A percentile compares a stretch with the other conserved stretches of the same genome.
Conservation (phyloP, 192 early-diverging fungal species). For the Podila epigama region DNA sequence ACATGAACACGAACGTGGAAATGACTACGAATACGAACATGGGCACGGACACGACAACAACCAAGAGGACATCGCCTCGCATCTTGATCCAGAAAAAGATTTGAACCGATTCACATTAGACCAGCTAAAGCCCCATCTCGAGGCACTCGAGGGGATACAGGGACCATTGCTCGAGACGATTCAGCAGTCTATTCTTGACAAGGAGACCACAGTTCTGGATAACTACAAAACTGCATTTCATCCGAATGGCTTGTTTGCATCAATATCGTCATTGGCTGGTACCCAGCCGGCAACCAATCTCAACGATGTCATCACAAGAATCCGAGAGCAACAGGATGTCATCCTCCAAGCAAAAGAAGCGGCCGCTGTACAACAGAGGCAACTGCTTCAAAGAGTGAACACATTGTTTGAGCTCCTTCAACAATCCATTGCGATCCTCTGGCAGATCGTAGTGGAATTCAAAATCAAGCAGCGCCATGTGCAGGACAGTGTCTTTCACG, state of each 20-base stretch:
- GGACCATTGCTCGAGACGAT: slow-evolving; percentile 12
- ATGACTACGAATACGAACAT: too few species aligned
- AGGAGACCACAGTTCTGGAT: not conserved
- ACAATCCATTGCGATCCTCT: slow-evolving; percentile 10
- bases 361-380: not conserved
- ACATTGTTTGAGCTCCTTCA: slow-evolving; percentile 16
- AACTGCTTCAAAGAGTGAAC: not conserved
- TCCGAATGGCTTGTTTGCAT: too few species aligned
- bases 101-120: slow-evolving; percentile 14
- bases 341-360: slow-evolving; percentile 5
- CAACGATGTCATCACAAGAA: not conserved
- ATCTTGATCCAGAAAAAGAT: not conserved
- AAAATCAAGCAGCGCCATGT: slow-evolving; percentile 21
- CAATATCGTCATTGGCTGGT: not conserved
- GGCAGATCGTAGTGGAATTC: slow-evolving; percentile 39
- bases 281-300: not conserved
- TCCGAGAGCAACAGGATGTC: not conserved
- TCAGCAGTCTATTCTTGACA: slow-evolving; percentile 13
- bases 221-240: not conserved
- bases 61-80: not conserved
- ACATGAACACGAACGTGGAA: not conserved
- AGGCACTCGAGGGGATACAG: slow-evolving; percentile 9
- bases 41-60: too few species aligned
- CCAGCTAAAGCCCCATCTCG: slow-evolving; percentile 21
- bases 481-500: slow-evolving; percentile 22